Base-by-base conservation (phyloP, 192 early-diverging fungal species). In the Rhizophagus sp. region DNA sequence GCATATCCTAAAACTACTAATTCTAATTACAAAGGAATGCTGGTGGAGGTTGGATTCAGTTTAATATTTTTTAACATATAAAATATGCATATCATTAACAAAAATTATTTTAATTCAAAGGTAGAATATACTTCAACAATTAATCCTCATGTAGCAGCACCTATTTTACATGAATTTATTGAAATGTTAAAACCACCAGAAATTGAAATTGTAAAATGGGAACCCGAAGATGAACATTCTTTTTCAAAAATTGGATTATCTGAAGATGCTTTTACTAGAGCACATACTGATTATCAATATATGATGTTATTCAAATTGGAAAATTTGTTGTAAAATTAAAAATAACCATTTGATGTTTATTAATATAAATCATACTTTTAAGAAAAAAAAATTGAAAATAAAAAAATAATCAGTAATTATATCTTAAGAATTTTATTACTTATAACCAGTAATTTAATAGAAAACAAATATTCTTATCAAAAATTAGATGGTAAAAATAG, bases 211-310 rank as follows among this genome's bases (percentile, higher is more conserved):
- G 74, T 34, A 30, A 25, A 36, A 36, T 75, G 74, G 74, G 30
- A 57, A 22, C 33, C 52, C 0, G 3, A 30, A 13, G 50, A 2
- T n/a, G 61, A 75, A 27, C 7, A 75, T 57, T 33, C 74, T 36
- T 75, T 50, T 62, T 24, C 61, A 17, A 75, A 75, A 75, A 57
- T 75, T 36, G 74, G 74, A n/a, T 62, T 75, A 36, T 75, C 74
- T 39, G 74, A 75, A 39, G 74, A 75, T 36, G 3, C 33, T 15
- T 75, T 61, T 62, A 75, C 74, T 22, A 75, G 49, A 19, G 24
- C 57, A 5, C 74, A 75, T 34, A 75, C 74, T 12, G 33, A 19
- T 12, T 75, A 75, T 63, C 74, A 75, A 34, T 62, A 75, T 75
- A 75, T 75, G 57, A 49, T 5, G 33, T 34, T 75, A 22, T 63